phyloP scores from a whole-genome alignment of 2,329 filamentous ascomycete genomes.

The Cryoendolithus antarcticus region DNA sequence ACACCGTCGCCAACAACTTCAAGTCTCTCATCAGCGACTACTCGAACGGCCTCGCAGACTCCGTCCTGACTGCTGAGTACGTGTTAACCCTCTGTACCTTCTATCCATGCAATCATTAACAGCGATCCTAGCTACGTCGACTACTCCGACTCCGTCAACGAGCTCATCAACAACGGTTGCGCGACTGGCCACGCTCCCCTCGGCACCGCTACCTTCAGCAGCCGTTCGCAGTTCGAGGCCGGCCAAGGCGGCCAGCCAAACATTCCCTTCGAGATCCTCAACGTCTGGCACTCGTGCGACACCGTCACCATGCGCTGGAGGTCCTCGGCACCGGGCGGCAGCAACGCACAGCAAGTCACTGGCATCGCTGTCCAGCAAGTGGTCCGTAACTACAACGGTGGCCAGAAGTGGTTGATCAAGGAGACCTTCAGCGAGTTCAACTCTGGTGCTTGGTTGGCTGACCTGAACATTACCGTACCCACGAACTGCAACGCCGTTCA shows the following conservation, averaged over 20 bases:
- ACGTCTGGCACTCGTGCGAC: slow-evolving; percentile 21
- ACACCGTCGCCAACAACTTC: slow-evolving; percentile 19
- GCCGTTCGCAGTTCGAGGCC: slow-evolving; percentile 14
- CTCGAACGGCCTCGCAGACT: slow-evolving; percentile 16
- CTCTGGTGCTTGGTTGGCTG: slow-evolving; percentile 19
- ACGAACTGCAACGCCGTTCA: too few species aligned
- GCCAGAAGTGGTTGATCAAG: slow-evolving; percentile 19
- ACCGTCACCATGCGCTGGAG: slow-evolving; percentile 19
- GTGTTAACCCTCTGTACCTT: too few species aligned
- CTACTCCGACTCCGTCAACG: slow-evolving; percentile 24
- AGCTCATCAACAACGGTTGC: slow-evolving; percentile 23
- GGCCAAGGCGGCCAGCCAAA: slow-evolving; percentile 17
- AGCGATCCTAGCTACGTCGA: slow-evolving; percentile 15
- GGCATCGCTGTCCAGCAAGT: slow-evolving; percentile 21
- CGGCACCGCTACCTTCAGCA: slow-evolving; percentile 16
- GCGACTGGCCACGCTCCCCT: slow-evolving; percentile 11
- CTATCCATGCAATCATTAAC: too few species aligned
- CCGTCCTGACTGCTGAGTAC: slow-evolving; percentile 13
- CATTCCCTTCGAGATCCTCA: slow-evolving; percentile 20
- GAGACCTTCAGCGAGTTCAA: slow-evolving; percentile 25
- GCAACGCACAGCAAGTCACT: slow-evolving; percentile 14
- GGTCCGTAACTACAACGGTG: slow-evolving; percentile 6
- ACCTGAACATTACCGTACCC: slow-evolving; percentile 6
- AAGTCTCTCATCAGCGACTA: slow-evolving; percentile 21
- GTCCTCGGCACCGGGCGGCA: slow-evolving; percentile 15